Evolutionary conservation across 768 basidiomycete species (phyloP).

Genomic region (Trametes cubensis): DNA sequence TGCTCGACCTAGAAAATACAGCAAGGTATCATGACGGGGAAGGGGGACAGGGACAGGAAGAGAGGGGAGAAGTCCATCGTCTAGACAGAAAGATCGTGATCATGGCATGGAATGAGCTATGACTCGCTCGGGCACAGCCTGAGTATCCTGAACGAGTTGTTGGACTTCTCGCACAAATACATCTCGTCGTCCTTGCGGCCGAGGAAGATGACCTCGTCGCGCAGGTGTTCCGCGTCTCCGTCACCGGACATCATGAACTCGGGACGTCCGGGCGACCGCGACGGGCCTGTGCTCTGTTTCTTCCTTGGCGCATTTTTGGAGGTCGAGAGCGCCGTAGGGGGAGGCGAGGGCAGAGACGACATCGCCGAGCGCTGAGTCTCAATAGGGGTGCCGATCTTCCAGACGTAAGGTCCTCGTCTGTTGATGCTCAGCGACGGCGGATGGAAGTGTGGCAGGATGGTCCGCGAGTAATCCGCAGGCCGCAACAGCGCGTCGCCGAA

Average conservation of each 20-base stretch:
- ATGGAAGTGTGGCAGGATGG: conserved; percentile 68
- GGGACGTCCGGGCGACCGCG: conserved; percentile 51
- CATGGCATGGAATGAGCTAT: conserved; percentile 21
- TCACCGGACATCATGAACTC: conserved; percentile 56
- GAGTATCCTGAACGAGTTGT: conserved; percentile 74
- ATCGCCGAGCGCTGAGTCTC: conserved; percentile 44
- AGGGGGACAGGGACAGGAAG: neutral
- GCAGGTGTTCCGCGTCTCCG: conserved; percentile 49
- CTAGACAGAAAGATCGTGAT: conserved; percentile 10
- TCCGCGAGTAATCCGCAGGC: conserved; percentile 81
- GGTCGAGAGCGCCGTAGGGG: conserved; percentile 27
- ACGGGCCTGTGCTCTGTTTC: conserved; percentile 50
- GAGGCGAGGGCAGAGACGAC: conserved; percentile 38
- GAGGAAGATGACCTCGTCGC: conserved; percentile 78
- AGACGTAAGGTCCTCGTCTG: conserved; percentile 74
- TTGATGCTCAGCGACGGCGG: conserved; percentile 63
- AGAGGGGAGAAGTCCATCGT: conserved; percentile 15
- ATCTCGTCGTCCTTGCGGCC: conserved; percentile 77
- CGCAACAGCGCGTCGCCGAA: conserved; percentile 76
- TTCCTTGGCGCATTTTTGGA: conserved; percentile 38
- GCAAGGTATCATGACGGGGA: conserved; percentile 19
- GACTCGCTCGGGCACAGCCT: conserved; percentile 53
- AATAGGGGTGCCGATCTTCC: conserved; percentile 80
- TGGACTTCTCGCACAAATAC: conserved; percentile 80
- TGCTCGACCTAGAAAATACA: conserved; percentile 23